Base-by-base conservation (phyloP, 2,329 filamentous ascomycete species). In the Fusarium sp. region DNA sequence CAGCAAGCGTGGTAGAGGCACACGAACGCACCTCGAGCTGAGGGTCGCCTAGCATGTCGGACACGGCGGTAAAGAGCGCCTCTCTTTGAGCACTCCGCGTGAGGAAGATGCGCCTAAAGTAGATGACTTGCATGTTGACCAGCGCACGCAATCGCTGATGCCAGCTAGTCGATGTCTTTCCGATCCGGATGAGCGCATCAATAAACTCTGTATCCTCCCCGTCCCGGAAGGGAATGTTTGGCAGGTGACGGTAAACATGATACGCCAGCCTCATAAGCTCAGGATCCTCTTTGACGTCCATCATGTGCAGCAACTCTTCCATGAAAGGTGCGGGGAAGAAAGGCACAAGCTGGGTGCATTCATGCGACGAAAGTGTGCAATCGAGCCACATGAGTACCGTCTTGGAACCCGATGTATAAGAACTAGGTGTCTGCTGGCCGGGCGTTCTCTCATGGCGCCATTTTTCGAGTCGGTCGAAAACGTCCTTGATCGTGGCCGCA, bases 261-360 rank as follows among this genome's bases (percentile, higher is more conserved):
- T 98, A 99, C 0, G 95, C 94, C 8, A 97, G 84, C 9, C 91
- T 90, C 82, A 97, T 96, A 3, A 99, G 84, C 76, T 99, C 96
- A 0, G 92, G 93, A 71, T 99, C 95, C 76, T 99, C 95, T 76
- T 98, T 98, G 75, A 99, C 92, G 73, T 99, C 95, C 94, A 99
- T 99, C 95, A 99, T 99, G 80, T 99, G 93, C 48, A 99, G 81
- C 12, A 99, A 85, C 74, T 97, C 91, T 70, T 95, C 91, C 75
- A 96, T 95, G 72, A 98, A 94, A 0, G 90, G 83, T 32, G 91
- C 85, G 0, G 93, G 91, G 81, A 99, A 98, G 84, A 97, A 98
- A 4, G 89, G 88, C 15, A 96, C 87, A 12, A 99, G 85, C 73
- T 95, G 90, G 0, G 88, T 96, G 77, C 95, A 99, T 74, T 98